Base-by-base conservation (phyloP, 768 basidiomycete species). In the Macrolepiota fuliginosa region DNA sequence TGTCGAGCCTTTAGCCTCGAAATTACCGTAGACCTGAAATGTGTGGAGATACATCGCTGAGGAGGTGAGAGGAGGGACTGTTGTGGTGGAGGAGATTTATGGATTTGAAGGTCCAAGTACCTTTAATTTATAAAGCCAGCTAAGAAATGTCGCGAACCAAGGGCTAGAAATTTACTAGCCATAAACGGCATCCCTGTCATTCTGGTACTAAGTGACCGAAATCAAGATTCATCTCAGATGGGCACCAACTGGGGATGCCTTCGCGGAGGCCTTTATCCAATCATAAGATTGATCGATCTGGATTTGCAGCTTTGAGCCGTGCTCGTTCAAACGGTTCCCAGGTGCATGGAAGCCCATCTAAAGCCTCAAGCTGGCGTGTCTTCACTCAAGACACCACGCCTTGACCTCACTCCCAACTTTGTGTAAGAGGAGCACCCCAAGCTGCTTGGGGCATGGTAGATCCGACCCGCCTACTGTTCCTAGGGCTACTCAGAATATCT, bases 11-110 rank as follows among this genome's bases (percentile, higher is more conserved):
- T 32, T 37, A n/a, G 60, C 53, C 22, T 61, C 60, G 22, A 54
- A 61, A 46, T 55, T 39, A 29, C 60, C 60, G 0, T 49, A 45
- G 10, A 61, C 60, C 49, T 61, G 60, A 19, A 61, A 61, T 6
- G 58, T 40, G n/a, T 35, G 47, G 22, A 54, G 32, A 50, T 24
- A 61, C 46, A 55, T 54, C 9, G 52, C 17, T 36, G 29, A 42
- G 37, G n/a, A 46, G 40, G 46, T 19, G n/a, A n/a, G 17, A 9
- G 37, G 39, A 29, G 37, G 15, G 1, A 12, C n/a, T 49, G 36
- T 13, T 3, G 22, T 10, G 15, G 45, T 25, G n/a, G 4, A 13
- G 15, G 50, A 40, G 19, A 5, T 45, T 29, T 42, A 15, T 45
- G n/a, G 35, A 3, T 24, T 9, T 39, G 46, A 54, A n/a, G 24